Conservation (phyloP, 192 early-diverging fungal species). For the Backusella luteola region DNA sequence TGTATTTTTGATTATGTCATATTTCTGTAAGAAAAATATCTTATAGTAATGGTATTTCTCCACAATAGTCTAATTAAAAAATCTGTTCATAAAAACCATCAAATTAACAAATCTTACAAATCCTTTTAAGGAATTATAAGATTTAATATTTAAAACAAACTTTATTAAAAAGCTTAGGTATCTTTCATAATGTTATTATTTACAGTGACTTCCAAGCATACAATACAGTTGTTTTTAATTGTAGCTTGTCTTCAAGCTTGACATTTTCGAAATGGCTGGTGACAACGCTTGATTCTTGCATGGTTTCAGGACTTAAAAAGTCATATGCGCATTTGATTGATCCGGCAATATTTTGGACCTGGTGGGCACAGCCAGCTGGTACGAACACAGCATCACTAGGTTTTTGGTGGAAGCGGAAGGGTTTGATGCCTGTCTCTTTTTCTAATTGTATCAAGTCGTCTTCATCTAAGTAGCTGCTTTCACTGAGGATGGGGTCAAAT, state of each 20-base stretch:
- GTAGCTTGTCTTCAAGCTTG: constrained; percentile 49
- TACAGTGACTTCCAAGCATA: neutral
- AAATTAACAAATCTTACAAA: no score
- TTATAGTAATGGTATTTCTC: no score
- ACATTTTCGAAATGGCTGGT: constrained; percentile 45
- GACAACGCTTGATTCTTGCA: constrained; percentile 33
- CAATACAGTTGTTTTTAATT: constrained; percentile 15
- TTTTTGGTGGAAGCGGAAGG: constrained; percentile 65
- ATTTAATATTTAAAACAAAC: no score
- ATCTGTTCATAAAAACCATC: no score
- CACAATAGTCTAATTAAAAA: no score
- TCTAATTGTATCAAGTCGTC: constrained; percentile 39
- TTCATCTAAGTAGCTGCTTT: constrained; percentile 58
- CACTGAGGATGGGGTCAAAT: constrained; percentile 59
- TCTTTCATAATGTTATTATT: no score
- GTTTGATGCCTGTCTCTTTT: constrained; percentile 36
- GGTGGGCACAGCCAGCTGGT: constrained; percentile 74
- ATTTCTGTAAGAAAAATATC: no score
- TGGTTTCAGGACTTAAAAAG: constrained; percentile 65
- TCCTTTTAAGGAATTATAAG: no score
- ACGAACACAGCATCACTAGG: constrained; percentile 76
- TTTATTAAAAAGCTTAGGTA: no score
- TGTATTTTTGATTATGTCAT: no score
- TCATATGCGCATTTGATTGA: constrained; percentile 72
- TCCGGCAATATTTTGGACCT: constrained; percentile 66